phyloP scores from a whole-genome alignment of 129 eudicot genomes.

The Chrysanthemum seticuspe region DNA sequence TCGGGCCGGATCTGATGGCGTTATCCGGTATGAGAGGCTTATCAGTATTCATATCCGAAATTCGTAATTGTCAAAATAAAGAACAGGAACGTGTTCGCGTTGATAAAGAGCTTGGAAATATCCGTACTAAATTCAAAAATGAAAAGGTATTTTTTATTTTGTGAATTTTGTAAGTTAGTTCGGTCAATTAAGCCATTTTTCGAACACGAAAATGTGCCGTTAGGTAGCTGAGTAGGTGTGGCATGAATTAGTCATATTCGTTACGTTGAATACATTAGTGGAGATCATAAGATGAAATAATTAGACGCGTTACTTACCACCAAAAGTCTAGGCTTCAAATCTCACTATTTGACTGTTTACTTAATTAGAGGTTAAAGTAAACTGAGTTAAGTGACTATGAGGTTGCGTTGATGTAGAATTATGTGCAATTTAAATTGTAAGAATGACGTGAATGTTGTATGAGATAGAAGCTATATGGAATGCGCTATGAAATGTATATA shows the following conservation, averaged over 20 bases:
- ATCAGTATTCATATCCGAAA: slow-evolving; percentile 92
- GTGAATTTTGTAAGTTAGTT: slow-evolving; percentile 23
- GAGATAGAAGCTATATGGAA: no score
- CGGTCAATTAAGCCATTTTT: slow-evolving; percentile 19
- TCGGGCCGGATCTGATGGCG: slow-evolving; percentile 58
- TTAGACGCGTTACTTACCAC: no score
- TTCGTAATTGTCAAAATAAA: slow-evolving; percentile 96
- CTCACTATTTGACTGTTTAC: no score
- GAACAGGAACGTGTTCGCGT: slow-evolving; percentile 93
- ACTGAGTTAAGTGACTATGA: no score
- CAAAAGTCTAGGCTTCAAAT: no score
- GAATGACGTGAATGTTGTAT: no score
- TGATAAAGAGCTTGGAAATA: slow-evolving; percentile 92
- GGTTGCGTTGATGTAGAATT: no score
- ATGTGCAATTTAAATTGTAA: no score
- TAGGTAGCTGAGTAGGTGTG: slow-evolving; percentile 4
- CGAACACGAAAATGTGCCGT: slow-evolving; percentile 5
- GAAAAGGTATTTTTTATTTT: slow-evolving; percentile 61
- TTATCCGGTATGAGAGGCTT: slow-evolving; percentile 97
- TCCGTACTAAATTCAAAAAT: slow-evolving; percentile 84
- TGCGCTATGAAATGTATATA: no score
- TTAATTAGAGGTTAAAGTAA: no score
- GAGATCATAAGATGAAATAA: no score
- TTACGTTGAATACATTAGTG: no score
- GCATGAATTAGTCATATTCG: not conserved